These are phyloP conservation scores for Cyberlindnera amylophila DNA, from an alignment of 805 yeast species.

Conservation along the genomic window DNA sequence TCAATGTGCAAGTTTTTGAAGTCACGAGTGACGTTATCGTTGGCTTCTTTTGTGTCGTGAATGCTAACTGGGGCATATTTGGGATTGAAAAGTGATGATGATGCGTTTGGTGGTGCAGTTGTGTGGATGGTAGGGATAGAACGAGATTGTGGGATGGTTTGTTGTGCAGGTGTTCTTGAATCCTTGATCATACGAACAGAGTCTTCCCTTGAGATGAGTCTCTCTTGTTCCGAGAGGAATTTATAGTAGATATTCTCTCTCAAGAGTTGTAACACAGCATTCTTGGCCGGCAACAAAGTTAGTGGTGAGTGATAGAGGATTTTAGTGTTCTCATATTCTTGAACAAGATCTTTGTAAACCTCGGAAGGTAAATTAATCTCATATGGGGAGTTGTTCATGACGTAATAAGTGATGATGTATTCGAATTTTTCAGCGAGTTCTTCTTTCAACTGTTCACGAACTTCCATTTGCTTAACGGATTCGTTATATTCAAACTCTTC, in stretches of 20 bases:
- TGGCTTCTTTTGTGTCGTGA: not conserved
- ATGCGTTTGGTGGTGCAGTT: not conserved
- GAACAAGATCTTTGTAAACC: conserved; percentile 29
- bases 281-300: conserved; percentile 30
- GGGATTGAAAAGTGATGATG: not conserved
- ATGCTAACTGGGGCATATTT: not conserved
- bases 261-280: conserved; percentile 29
- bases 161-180: not conserved
- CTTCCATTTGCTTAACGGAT: conserved; percentile 15
- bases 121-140: not conserved
- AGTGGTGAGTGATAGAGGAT: conserved; percentile 33
- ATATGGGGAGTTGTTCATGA: conserved; percentile 38
- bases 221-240: conserved; percentile 25
- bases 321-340: conserved; percentile 23
- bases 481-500: conserved; percentile 21
- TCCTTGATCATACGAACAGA: conserved; percentile 1
- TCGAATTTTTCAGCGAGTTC: conserved; percentile 33
- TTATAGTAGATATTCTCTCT: conserved; percentile 33
- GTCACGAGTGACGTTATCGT: not conserved
- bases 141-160: not conserved
- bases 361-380: conserved; percentile 47
- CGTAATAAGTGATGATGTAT: conserved; percentile 37
- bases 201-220: conserved; percentile 10
- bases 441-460: conserved; percentile 19
- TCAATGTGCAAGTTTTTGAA: conserved; percentile 2